Base-by-base conservation (phyloP, 192 early-diverging fungal genomes). In the Dispira parvispora region DNA sequence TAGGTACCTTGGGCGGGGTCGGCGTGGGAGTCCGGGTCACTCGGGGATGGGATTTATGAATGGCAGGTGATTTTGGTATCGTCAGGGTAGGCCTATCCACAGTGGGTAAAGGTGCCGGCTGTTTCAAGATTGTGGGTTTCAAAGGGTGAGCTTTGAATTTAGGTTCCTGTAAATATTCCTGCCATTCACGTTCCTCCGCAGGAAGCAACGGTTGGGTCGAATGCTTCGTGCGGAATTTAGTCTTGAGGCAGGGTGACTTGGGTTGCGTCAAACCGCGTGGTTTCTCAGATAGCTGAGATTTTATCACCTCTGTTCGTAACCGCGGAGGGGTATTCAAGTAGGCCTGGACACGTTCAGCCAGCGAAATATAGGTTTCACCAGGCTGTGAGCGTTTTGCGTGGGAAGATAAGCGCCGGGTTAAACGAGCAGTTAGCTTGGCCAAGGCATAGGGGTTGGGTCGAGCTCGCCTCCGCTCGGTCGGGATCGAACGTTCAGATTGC, bases 121-220 rank as follows among this genome's bases (percentile, higher is more conserved):
- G 55, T 8, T 57, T 57, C 27, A 57, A 38, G 32, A 57, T 42
- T 18, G 18, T 26, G 21, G 18, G n/a, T n/a, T 57, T 57, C n/a
- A 57, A 18, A 1, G 55, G 55, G 26, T 27, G 55, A n/a, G 55
- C 55, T 38, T 57, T 57, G 55, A 26, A 57, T 27, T 57, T 57
- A 27, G 55, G 26, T 16, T n/a, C 27, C 11, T 26, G 27, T 38
- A 57, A 11, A 57, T 28, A 57, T 38, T 57, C 27, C 27, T 57
- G 55, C 55, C 20, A 27, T 38, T 57, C 55, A 18, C 27, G 55
- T 27, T 57, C 55, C 11, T 26, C 55, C 18, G n/a, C 16, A 26
- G 27, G 25, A 26, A 57, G 55, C 6, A 57, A 26, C 9, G 55
- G 55, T 26, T 27, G 55, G 42, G 55, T 13, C 8, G 25, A 10